Base-by-base conservation (phyloP, 257 asterid species). In the Forsythia viridissima region DNA sequence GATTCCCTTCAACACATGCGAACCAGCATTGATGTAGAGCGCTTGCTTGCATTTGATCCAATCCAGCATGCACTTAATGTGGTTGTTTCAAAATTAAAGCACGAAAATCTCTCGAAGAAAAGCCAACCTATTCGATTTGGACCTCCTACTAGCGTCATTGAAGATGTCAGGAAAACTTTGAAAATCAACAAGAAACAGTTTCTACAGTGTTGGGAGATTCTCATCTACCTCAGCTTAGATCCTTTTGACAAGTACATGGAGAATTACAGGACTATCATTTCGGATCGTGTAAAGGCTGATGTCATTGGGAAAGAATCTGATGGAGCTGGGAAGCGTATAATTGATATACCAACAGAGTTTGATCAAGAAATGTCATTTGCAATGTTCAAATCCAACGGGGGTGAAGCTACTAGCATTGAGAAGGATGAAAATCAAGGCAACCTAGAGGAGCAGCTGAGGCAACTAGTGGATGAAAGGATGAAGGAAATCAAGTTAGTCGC, bases 151-250 rank as follows among this genome's bases (percentile, higher is more conserved):
- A 81, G 75, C 70, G 82, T 75, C 52, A 66, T 89, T 39, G 99
- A 93, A 80, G 88, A 80, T 18, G 97, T 85, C 52, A 81, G 99
- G 84, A 86, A 85, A 83, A 74, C 77, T 66, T 72, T 96, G 88
- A 96, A 96, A 80, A 96, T 96, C 80, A 96, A 90, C 91, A 93
- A 81, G 84, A 87, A 83, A 77, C 99, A 96, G 85, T 89, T 96
- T 81, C 80, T 81, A 52, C 97, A 93, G 83, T 91, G 98, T 84
- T 93, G 99, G 99, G 99, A 93, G 88, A 85, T 93, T 79, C 97
- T 96, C 44, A 82, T 96, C 73, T 96, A 91, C 81, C 88, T 96
- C 2, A 71, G 87, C 39, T 82, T 96, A 73, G 90, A 81, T 75
- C 89, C 90, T 55, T 74, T 75, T 15, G 92, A 86, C 37, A 88